A percentile compares a stretch with the other conserved stretches of the same genome.
Evolutionary conservation across 1,139 yeast species (phyloP).

Genomic region (Debaryomyces udenii): DNA sequence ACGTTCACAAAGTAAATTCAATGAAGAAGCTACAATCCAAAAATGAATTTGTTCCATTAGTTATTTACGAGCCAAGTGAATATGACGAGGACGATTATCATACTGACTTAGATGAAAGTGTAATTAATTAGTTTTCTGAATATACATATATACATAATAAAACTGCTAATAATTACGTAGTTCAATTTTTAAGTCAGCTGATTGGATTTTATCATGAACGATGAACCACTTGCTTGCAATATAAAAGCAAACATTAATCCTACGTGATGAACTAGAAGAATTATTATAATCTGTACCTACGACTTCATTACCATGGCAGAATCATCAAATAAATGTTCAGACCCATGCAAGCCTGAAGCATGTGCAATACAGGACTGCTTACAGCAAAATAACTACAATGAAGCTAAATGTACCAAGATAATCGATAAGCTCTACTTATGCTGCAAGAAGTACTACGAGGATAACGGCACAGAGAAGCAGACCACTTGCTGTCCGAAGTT

Average conservation of each 20-base stretch:
- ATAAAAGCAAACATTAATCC: neutral
- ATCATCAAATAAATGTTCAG: constrained; percentile 18
- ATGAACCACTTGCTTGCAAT: neutral
- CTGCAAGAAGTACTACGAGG: constrained; percentile 57
- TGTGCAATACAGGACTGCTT: constrained; percentile 73
- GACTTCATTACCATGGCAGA: neutral
- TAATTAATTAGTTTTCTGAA: constrained; percentile 9
- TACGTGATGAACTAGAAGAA: neutral
- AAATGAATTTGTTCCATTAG: constrained; percentile 47
- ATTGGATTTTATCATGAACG: constrained; percentile 2
- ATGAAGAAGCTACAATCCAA: constrained; percentile 28
- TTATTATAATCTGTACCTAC: neutral
- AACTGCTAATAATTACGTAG: neutral
- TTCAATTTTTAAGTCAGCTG: constrained; percentile 8
- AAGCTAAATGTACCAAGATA: constrained; percentile 59
- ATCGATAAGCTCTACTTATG: constrained; percentile 66
- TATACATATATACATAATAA: constrained; percentile 3
- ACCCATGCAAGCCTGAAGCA: constrained; percentile 68
- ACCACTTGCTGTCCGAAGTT: constrained; percentile 72
- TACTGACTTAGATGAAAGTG: constrained; percentile 40
- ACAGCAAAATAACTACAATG: constrained; percentile 55
- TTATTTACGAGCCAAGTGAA: constrained; percentile 53
- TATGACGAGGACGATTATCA: constrained; percentile 52
- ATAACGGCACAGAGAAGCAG: constrained; percentile 54
- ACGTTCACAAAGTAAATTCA: constrained; percentile 34